A percentile compares a stretch with the other conserved stretches of the same genome.
These are phyloP conservation scores for Ceratobasidium sp. DNA, from an alignment of 1,284 basidiomycete species.

Conservation along the genomic window DNA sequence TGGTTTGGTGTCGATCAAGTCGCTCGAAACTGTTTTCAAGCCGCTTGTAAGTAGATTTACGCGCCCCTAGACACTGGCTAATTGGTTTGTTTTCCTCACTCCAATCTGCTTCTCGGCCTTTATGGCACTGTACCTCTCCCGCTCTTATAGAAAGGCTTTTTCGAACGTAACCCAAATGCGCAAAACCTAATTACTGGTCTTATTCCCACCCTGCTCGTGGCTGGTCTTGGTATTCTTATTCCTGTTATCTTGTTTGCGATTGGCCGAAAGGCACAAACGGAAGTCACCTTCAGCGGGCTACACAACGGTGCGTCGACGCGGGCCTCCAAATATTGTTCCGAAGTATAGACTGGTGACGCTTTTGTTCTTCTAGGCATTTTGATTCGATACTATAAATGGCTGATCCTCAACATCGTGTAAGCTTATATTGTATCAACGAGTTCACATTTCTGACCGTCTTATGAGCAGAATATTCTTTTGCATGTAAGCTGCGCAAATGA, in stretches of 20 bases:
- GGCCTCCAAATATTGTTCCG: background rate
- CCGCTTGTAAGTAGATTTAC: constrained; percentile 41
- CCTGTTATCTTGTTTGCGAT: constrained; percentile 55
- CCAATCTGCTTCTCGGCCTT: no score
- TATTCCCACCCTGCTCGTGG: constrained; percentile 55
- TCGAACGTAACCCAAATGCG: constrained; percentile 50
- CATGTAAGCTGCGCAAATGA: constrained; percentile 51
- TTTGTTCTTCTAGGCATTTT: constrained; percentile 52
- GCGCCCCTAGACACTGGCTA: background rate
- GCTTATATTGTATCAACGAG: background rate
- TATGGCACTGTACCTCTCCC: background rate
- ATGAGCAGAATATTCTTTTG: constrained; percentile 56
- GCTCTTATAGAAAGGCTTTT: constrained; percentile 45
- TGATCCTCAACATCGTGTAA: constrained; percentile 27
- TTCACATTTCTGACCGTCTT: background rate
- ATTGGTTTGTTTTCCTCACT: no score
- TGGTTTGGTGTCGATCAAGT: constrained; percentile 49
- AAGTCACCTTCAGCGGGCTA: constrained; percentile 58
- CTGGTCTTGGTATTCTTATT: constrained; percentile 55
- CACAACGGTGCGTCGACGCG: constrained; percentile 50
- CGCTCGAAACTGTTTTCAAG: constrained; percentile 24
- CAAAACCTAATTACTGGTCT: constrained; percentile 53
- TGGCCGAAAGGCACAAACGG: constrained; percentile 57
- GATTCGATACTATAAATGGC: constrained; percentile 57
- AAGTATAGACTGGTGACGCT: no score